Evolutionary conservation across 2,329 filamentous ascomycete genomes (phyloP).

Genomic region (Aureobasidium sp.): DNA sequence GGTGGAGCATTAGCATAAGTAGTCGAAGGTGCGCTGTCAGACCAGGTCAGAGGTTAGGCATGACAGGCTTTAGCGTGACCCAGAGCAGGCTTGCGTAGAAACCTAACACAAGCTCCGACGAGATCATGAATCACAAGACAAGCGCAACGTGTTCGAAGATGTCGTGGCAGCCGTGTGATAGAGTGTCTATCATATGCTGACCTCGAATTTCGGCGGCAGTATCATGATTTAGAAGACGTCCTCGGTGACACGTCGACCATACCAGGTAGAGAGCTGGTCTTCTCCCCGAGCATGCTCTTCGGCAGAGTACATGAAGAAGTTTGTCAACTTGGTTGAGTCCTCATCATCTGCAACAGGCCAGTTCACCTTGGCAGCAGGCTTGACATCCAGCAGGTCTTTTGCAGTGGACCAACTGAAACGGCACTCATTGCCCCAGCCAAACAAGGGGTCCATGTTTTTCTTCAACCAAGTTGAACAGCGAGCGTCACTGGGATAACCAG

Average conservation of each 20-base stretch:
- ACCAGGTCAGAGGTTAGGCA: not conserved
- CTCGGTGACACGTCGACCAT: constrained; percentile 61
- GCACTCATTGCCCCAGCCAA: constrained; percentile 91
- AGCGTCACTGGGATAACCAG: constrained; percentile 84
- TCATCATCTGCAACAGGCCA: constrained; percentile 71
- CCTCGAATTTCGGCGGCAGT: not conserved
- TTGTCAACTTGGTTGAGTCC: constrained; percentile 58
- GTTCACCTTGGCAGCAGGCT: constrained; percentile 61
- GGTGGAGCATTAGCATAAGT: not conserved
- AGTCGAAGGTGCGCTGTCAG: not conserved
- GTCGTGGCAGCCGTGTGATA: not conserved
- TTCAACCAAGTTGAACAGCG: constrained; percentile 75
- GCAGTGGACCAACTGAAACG: constrained; percentile 94
- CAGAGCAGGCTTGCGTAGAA: not conserved
- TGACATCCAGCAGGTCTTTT: constrained; percentile 84
- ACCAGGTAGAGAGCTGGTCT: constrained; percentile 73
- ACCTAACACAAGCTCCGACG: not conserved
- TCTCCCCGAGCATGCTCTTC: constrained; percentile 34
- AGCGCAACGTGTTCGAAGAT: not conserved
- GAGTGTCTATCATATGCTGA: not conserved
- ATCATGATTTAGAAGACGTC: constrained; percentile 55
- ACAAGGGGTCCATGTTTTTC: constrained; percentile 80
- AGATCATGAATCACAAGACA: not conserved
- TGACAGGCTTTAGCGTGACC: not conserved
- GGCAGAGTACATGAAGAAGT: constrained; percentile 55